Conservation (phyloP, 768 basidiomycete genomes). For the Hortiboletus flavorubellus region DNA sequence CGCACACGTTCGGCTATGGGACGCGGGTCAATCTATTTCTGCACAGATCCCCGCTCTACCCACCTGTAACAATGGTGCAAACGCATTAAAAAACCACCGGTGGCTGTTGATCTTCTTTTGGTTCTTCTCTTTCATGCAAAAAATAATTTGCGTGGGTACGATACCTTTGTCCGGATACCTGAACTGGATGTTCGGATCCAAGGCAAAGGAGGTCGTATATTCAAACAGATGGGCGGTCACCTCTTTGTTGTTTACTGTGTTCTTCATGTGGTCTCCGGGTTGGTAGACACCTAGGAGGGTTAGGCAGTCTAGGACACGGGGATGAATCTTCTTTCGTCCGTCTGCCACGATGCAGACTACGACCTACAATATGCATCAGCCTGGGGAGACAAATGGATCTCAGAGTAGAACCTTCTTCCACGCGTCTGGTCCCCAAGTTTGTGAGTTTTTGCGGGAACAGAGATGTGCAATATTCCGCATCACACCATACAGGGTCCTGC, state of each 20-base stretch:
- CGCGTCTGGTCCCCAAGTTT: slow-evolving; percentile 93
- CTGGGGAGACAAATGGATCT: not conserved
- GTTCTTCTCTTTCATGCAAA: slow-evolving; percentile 90
- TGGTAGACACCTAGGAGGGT: slow-evolving; percentile 95
- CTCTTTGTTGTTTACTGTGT: slow-evolving; percentile 65
- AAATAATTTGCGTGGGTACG: slow-evolving; percentile 91
- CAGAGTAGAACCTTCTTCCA: slow-evolving; percentile 81
- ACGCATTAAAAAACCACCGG: slow-evolving; percentile 97
- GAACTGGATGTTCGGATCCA: slow-evolving; percentile 79
- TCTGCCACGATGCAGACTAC: slow-evolving; percentile 92
- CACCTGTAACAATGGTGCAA: slow-evolving; percentile 77
- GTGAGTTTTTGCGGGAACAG: slow-evolving; percentile 82
- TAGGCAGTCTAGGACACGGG: slow-evolving; percentile 82
- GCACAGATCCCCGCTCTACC: slow-evolving; percentile 11
- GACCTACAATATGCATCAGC: slow-evolving; percentile 45
- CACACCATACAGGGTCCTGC: slow-evolving; percentile 90
- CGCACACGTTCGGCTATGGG: slow-evolving; percentile 80
- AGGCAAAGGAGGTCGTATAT: slow-evolving; percentile 76
- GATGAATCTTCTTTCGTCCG: slow-evolving; percentile 78
- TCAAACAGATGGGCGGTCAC: slow-evolving; percentile 81
- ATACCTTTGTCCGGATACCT: slow-evolving; percentile 90
- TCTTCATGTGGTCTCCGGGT: slow-evolving; percentile 57
- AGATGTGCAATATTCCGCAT: slow-evolving; percentile 84
- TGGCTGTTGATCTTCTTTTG: slow-evolving; percentile 97
- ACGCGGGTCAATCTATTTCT: not conserved